Conservation (phyloP, 2,329 filamentous ascomycete species). For the Neofusicoccum laricinum region DNA sequence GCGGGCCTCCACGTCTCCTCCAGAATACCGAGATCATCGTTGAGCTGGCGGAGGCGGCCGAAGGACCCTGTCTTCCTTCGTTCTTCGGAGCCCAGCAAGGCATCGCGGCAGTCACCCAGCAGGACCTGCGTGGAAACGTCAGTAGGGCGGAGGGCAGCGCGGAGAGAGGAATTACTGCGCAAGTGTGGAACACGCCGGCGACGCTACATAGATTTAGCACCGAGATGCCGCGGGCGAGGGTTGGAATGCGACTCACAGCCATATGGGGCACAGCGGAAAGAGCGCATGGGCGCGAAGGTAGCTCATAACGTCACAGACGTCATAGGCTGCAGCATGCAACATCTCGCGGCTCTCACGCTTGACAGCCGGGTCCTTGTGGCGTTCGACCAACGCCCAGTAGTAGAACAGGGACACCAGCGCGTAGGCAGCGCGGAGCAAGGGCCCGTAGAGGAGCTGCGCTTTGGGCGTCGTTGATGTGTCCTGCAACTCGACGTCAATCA, state of each 20-base stretch:
- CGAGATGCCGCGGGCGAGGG: too few species aligned
- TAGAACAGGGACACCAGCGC: not conserved
- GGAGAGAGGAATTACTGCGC: not conserved
- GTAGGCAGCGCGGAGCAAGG: not conserved
- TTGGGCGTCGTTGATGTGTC: not conserved
- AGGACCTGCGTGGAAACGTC: not conserved
- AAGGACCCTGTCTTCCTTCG: not conserved
- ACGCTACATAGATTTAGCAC: not conserved
- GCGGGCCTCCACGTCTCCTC: constrained; percentile 6
- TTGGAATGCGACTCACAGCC: not conserved
- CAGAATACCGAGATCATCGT: not conserved
- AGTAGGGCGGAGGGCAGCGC: too few species aligned
- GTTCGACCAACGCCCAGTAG: not conserved
- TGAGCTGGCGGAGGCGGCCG: not conserved
- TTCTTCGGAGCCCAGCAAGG: not conserved
- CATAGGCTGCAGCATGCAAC: not conserved
- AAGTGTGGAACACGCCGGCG: not conserved
- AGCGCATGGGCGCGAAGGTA: not conserved
- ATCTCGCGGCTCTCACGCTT: not conserved
- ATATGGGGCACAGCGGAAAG: not conserved
- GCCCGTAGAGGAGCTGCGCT: not conserved
- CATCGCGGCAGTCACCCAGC: not conserved
- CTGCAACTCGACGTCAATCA: constrained; percentile 1
- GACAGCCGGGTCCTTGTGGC: not conserved
- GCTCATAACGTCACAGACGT: constrained; percentile 6